Base-by-base conservation (phyloP, 345 rosid species). In the Eucalyptus microcorys region DNA sequence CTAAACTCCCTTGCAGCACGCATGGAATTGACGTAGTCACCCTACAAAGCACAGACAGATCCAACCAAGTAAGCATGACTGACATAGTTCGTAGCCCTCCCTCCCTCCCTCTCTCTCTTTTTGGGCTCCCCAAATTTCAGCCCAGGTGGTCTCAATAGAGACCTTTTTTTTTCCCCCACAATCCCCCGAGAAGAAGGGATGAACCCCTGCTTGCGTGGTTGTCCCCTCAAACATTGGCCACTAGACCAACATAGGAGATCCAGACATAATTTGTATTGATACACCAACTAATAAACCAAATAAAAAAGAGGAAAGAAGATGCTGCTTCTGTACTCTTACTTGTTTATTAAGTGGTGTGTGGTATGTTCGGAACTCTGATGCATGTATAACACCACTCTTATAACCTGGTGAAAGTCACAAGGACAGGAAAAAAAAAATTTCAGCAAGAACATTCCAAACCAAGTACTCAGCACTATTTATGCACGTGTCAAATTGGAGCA, bases 301-400 rank as follows among this genome's bases (percentile, higher is more conserved):
- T 10, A 76, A 40, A 86, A 47, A 45, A 59, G 49, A 55, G 14
- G 26, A 55, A 90, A 80, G 30, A 76, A 59, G 48, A 37, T 30
- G 45, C 15, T 30, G 37, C 47, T 30, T 59, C 84, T 11, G 87
- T 68, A 61, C 68, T 37, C 92, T 42, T 92, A 96, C 99, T 94
- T 97, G 99, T 92, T 93, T 91, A 93, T 96, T 96, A 48, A 97
- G 97, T 68, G 99, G 99, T 40, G 95, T 96, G 88, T 96, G 99
- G 92, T 95, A 97, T 30, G 99, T 96, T 88, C 99, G 99, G 91
- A 96, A 96, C 92, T 95, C 96, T 76, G 99, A 95, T 87, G 99
- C 99, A 55, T 80, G 95, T 88, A 97, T 95, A 87, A 96, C 94
- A 89, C 98, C 98, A 89, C 91, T 93, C 91, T 94, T 96, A 87